phyloP scores from a whole-genome alignment of 202 grass and related monocot genomes.

The Saccharum hybrid region DNA sequence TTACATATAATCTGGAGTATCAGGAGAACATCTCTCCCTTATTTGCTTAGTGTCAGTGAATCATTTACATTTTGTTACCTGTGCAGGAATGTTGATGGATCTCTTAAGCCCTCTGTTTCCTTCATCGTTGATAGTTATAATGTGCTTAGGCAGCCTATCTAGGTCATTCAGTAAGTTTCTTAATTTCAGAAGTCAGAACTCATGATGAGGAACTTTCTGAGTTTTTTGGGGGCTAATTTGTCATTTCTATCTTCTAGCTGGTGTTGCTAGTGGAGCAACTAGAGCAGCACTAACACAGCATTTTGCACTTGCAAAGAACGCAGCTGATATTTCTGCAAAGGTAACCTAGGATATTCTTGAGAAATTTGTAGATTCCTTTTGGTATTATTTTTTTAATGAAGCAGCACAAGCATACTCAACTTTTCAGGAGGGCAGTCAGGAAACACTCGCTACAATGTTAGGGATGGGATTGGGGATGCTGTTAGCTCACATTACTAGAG shows the following conservation, averaged over 20 bases:
- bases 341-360: conserved; percentile 41
- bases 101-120: conserved; percentile 94
- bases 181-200: background rate
- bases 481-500: conserved; percentile 80
- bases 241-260: conserved; percentile 55
- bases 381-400: conserved; percentile 47
- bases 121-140: conserved; percentile 82
- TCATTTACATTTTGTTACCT: conserved; percentile 35
- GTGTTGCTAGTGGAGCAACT: conserved; percentile 98
- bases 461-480: conserved; percentile 94
- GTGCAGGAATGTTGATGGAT: conserved; percentile 98
- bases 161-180: conserved; percentile 89
- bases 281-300: conserved; percentile 93
- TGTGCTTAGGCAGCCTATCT: conserved; percentile 90
- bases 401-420: conserved; percentile 33
- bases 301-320: conserved; percentile 92
- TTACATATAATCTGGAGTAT: conserved; percentile 29
- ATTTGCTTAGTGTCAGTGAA: conserved; percentile 12
- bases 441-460: conserved; percentile 92
- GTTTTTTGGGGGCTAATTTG: conserved; percentile 21
- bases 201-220: conserved; percentile 21
- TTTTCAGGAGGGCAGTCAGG: conserved; percentile 89
- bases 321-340: conserved; percentile 94
- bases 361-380: conserved; percentile 12
- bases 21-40: background rate